Evolutionary conservation across 257 asterid species (phyloP).

Genomic region (Jacaranda copaia): DNA sequence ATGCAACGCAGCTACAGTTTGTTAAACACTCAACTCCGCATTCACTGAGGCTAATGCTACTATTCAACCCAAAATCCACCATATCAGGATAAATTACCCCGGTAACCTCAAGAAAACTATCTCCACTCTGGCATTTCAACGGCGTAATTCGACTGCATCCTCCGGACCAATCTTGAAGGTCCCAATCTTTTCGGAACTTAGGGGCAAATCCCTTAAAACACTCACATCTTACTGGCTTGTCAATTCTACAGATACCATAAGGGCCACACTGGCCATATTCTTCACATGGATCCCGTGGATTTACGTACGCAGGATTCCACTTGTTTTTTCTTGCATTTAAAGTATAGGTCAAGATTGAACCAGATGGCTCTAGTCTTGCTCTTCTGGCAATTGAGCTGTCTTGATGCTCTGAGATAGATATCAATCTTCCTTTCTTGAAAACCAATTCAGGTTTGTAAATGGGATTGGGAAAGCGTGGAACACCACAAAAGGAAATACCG

Average conservation of each 20-base stretch:
- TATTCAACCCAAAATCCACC: constrained; percentile 23
- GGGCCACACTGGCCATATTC: constrained; percentile 32
- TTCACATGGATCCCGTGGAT: neutral
- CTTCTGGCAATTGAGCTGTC: too few species aligned
- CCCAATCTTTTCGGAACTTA: constrained; percentile 17
- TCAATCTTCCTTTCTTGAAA: too few species aligned
- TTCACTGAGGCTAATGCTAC: constrained; percentile 34
- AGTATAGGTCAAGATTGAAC: too few species aligned
- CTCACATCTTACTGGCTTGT: too few species aligned
- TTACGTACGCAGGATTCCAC: too few species aligned
- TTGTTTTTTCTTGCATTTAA: too few species aligned
- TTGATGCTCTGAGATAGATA: too few species aligned
- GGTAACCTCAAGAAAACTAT: neutral
- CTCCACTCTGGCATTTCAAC: constrained; percentile 32
- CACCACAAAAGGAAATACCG: too few species aligned
- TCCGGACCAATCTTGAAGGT: constrained; percentile 29
- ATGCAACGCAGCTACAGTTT: constrained; percentile 10
- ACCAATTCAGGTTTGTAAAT: too few species aligned
- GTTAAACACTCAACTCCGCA: constrained; percentile 34
- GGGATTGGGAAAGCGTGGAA: too few species aligned
- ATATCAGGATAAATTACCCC: constrained; percentile 23
- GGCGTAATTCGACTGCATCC: constrained; percentile 39
- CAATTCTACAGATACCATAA: constrained; percentile 29
- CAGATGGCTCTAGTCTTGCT: too few species aligned
- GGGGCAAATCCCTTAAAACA: too few species aligned